Percentiles rank a stretch among this genome's conserved stretches.
These are phyloP conservation scores for Colletotrichum sojae DNA, from an alignment of 2,329 filamentous ascomycete species.

Conservation along the genomic window DNA sequence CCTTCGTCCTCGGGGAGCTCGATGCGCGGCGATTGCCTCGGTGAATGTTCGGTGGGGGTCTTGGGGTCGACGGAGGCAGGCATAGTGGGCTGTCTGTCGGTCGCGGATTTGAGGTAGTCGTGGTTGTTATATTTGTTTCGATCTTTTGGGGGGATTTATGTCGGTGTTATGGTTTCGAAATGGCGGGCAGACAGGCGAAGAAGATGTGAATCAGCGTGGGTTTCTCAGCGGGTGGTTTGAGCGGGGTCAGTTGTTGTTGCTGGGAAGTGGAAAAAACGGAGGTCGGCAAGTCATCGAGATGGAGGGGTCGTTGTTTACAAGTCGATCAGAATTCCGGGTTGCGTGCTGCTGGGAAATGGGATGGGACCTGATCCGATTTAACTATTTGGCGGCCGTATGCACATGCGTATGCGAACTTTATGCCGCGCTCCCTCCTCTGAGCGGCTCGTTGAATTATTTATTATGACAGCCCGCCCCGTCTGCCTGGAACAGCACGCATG, in stretches of 20 bases:
- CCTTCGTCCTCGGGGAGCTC: constrained; percentile 60
- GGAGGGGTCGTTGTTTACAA: constrained; percentile 23
- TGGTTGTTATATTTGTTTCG: not conserved
- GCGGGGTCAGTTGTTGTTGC: constrained; percentile 7
- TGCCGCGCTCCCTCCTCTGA: not conserved
- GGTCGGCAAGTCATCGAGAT: constrained; percentile 16
- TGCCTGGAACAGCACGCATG: constrained; percentile 11
- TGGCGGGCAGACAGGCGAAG: constrained; percentile 8
- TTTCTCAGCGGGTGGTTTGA: constrained; percentile 31
- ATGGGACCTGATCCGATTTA: not conserved
- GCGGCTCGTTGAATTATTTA: constrained; percentile 6
- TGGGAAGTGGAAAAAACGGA: not conserved
- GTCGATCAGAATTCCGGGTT: constrained; percentile 15
- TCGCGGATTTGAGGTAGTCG: constrained; percentile 1
- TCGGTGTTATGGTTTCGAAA: constrained; percentile 7
- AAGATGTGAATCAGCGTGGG: constrained; percentile 2
- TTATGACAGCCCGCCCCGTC: constrained; percentile 6
- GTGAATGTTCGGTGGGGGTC: constrained; percentile 49
- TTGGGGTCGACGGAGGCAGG: constrained; percentile 55
- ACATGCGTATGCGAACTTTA: constrained; percentile 4
- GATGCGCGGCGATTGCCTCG: constrained; percentile 56
- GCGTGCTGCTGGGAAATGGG: constrained; percentile 27
- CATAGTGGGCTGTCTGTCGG: constrained; percentile 51
- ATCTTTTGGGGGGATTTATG: not conserved
- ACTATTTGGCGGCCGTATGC: not conserved